Base-by-base conservation (phyloP, 306 rosid genomes). In the Begonia fuchsioides region DNA sequence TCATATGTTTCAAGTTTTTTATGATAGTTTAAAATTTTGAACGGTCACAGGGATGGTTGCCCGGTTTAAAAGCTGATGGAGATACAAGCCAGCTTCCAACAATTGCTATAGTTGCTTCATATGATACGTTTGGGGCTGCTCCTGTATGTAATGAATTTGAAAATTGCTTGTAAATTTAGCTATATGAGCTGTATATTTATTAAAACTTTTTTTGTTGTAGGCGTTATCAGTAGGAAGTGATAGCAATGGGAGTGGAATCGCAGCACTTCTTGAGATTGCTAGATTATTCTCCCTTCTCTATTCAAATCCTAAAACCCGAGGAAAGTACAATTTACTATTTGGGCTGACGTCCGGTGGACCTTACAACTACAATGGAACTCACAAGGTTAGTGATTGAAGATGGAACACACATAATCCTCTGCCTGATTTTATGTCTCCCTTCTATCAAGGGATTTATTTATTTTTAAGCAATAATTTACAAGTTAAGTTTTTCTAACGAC, bases 281-380 rank as follows among this genome's bases (percentile, higher is more conserved):
- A 79, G 98, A 77, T 64, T 92, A 59, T 85, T 92, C 69, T 92
- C 98, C 59, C 66, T 79, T 57, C 77, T 92, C 19, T 92, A 92
- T 75, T 92, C 96, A 54, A 92, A 79, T 65, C 93, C 96, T 17
- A 92, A 82, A 76, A 92, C 98, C 32, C 71, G 98, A 77, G 98
- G 96, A 51, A 77, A 79, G 66, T 92, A 92, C 78, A 92, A 92
- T 68, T 62, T 92, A 52, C 87, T 92, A 20, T 92, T 92, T 13
- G 98, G 98, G 52, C 75, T 92, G 66, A 92, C 96, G 11, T 92
- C 98, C 54, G 96, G 88, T 17, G 98, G 96, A 50, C 98, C 98
- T 50, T 92, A 79, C 71, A 86, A 92, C 75, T 92, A 92, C 76
- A 86, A 92, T 63, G 98, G 98, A 67, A 92, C 98, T 57, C 77